A percentile compares a stretch with the other conserved stretches of the same genome.
phyloP scores from a whole-genome alignment of 306 rosid genomes.

The Mucuna pruriens region DNA sequence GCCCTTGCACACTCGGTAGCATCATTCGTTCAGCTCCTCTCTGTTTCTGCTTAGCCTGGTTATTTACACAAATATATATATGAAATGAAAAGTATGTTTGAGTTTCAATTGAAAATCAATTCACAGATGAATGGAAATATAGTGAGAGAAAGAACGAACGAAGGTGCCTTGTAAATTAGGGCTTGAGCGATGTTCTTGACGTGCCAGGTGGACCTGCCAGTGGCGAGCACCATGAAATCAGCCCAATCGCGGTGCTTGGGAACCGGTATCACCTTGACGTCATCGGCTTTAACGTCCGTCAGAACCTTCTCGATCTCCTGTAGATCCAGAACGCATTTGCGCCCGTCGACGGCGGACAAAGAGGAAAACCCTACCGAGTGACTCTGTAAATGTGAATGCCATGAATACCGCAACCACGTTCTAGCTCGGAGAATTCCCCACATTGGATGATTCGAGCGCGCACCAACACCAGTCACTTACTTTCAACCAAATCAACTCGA shows the following conservation, averaged over 20 bases:
- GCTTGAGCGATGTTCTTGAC: slow-evolving; percentile 97
- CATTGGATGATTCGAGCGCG: slow-evolving; percentile 48
- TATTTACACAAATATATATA: not conserved
- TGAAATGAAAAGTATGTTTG: not conserved
- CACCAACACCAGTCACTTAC: not conserved
- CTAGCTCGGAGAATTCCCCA: slow-evolving; percentile 52
- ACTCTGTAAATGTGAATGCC: not conserved
- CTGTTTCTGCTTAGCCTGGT: slow-evolving; percentile 91
- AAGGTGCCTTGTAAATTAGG: slow-evolving; percentile 79
- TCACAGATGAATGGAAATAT: not conserved
- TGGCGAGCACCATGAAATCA: slow-evolving; percentile 87
- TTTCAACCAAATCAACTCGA: no score
- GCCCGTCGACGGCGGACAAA: slow-evolving; percentile 20
- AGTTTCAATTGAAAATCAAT: not conserved
- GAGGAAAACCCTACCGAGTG: slow-evolving; percentile 47
- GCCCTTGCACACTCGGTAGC: slow-evolving; percentile 90
- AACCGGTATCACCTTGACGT: slow-evolving; percentile 72
- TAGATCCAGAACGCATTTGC: slow-evolving; percentile 57
- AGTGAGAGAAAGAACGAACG: not conserved
- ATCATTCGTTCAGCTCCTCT: slow-evolving; percentile 64
- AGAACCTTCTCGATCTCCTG: slow-evolving; percentile 84
- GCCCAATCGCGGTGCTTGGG: slow-evolving; percentile 72
- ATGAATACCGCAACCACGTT: slow-evolving; percentile 14
- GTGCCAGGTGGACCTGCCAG: slow-evolving; percentile 93
- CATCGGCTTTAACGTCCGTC: slow-evolving; percentile 79